These are phyloP conservation scores for Lasiodiplodia gonubiensis DNA, from an alignment of 2,329 filamentous ascomycete genomes.

Conservation along the genomic window DNA sequence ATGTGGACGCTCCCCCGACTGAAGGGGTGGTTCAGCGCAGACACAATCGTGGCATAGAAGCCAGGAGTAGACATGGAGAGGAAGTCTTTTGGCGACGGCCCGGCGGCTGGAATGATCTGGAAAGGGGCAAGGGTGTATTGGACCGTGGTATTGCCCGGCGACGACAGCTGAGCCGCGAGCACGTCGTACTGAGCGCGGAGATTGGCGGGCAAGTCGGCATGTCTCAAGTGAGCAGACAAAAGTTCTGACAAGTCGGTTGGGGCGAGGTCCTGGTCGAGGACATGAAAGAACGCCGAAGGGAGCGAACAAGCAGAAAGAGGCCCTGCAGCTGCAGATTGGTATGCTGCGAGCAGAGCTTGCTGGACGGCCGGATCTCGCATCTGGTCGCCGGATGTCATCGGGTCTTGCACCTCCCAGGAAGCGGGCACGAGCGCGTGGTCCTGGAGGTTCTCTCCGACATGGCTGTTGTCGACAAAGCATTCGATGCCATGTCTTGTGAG, in stretches of 20 bases:
- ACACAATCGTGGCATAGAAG: constrained; percentile 31
- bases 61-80: constrained; percentile 24
- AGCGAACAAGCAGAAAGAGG: constrained; percentile 36
- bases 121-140: constrained; percentile 29
- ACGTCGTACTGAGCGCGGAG: constrained; percentile 24
- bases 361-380: constrained; percentile 35
- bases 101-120: constrained; percentile 20
- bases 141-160: constrained; percentile 2
- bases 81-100: neutral
- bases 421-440: constrained; percentile 29
- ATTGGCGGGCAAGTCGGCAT: neutral
- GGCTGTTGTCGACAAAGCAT: constrained; percentile 29
- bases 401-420: constrained; percentile 26
- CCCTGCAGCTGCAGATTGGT: constrained; percentile 33
- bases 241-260: neutral
- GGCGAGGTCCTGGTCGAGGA: constrained; percentile 32
- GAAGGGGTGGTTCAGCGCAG: constrained; percentile 40
- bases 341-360: constrained; percentile 31
- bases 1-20: constrained; percentile 42
- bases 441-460: constrained; percentile 31
- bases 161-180: constrained; percentile 19
- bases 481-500: constrained; percentile 26
- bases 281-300: constrained; percentile 36
- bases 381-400: constrained; percentile 35
- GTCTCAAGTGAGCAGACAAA: neutral